Conservation (phyloP, 2,329 filamentous ascomycete genomes). For the Paraphoma chrysanthemicola region DNA sequence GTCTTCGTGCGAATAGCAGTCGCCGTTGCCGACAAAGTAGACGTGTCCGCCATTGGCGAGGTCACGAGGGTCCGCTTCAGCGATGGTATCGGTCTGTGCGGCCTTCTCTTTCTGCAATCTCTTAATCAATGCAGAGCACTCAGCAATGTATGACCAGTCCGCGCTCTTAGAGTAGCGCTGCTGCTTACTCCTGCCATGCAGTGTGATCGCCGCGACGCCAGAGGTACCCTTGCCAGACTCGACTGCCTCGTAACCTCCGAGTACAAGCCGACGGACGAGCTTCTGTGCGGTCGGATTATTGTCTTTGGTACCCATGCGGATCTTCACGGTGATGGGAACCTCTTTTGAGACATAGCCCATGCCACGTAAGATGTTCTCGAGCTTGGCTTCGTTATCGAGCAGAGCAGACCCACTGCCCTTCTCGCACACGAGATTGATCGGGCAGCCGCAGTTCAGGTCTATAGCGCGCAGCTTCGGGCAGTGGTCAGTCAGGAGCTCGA, state of each 20-base stretch:
- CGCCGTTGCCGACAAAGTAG: constrained; percentile 95
- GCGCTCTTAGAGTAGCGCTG: constrained; percentile 91
- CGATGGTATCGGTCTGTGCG: constrained; percentile 74
- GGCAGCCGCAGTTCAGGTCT: constrained; percentile 96
- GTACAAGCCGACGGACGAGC: constrained; percentile 80
- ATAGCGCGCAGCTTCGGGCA: constrained; percentile 87
- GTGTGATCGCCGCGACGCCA: constrained; percentile 91
- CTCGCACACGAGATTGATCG: constrained; percentile 92
- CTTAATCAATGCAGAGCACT: constrained; percentile 85
- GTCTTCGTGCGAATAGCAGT: constrained; percentile 91
- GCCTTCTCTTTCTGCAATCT: constrained; percentile 75
- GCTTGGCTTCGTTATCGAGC: constrained; percentile 83
- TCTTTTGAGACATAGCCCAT: constrained; percentile 95
- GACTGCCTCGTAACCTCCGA: constrained; percentile 77
- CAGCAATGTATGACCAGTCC: constrained; percentile 95
- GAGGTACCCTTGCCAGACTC: constrained; percentile 65
- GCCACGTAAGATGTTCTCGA: constrained; percentile 92
- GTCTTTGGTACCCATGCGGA: constrained; percentile 88
- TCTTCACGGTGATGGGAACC: constrained; percentile 92
- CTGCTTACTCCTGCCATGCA: constrained; percentile 92
- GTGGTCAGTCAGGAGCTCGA: constrained; percentile 77
- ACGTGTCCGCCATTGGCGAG: constrained; percentile 73
- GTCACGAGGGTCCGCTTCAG: constrained; percentile 77
- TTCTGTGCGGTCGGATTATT: constrained; percentile 80
- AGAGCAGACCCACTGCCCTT: constrained; percentile 89